A percentile compares a stretch with the other conserved stretches of the same genome.
Evolutionary conservation across 2,329 filamentous ascomycete genomes (phyloP).

Genomic region (Cercospora zeae-maydis): DNA sequence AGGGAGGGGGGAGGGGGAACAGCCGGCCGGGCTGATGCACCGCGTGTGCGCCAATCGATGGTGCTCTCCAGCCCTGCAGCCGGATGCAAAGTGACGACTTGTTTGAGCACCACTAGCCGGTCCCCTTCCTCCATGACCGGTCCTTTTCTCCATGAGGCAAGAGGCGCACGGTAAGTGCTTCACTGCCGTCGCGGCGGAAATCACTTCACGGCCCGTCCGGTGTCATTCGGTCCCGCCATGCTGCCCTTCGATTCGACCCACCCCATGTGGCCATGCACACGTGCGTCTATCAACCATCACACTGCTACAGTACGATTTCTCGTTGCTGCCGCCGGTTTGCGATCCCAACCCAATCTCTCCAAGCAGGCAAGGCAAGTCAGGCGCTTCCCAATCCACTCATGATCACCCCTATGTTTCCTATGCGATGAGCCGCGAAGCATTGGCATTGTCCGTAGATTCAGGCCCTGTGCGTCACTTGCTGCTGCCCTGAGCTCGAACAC

Average conservation of each 20-base stretch:
- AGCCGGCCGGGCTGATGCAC: neutral
- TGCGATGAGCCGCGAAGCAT: neutral
- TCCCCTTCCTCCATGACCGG: constrained; percentile 1
- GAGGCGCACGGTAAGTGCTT: neutral
- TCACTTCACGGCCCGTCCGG: neutral
- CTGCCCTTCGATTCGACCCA: neutral
- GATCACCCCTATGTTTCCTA: neutral
- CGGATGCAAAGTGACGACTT: neutral
- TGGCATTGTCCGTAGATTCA: neutral
- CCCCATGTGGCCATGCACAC: neutral
- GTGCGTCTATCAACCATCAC: neutral
- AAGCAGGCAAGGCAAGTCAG: constrained; percentile 4
- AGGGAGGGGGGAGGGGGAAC: too few relatives aligned
- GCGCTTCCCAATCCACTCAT: neutral
- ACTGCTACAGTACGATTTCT: neutral
- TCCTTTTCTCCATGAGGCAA: constrained; percentile 1
- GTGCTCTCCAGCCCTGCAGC: neutral
- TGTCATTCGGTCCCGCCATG: neutral
- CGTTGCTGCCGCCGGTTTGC: neutral
- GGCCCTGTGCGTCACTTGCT: neutral
- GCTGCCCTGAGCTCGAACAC: neutral
- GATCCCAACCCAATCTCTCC: neutral
- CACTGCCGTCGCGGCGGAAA: neutral
- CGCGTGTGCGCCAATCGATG: neutral
- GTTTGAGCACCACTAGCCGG: neutral